phyloP scores from a whole-genome alignment of 2,329 filamentous ascomycete species.

The Stylonectria norvegica region DNA sequence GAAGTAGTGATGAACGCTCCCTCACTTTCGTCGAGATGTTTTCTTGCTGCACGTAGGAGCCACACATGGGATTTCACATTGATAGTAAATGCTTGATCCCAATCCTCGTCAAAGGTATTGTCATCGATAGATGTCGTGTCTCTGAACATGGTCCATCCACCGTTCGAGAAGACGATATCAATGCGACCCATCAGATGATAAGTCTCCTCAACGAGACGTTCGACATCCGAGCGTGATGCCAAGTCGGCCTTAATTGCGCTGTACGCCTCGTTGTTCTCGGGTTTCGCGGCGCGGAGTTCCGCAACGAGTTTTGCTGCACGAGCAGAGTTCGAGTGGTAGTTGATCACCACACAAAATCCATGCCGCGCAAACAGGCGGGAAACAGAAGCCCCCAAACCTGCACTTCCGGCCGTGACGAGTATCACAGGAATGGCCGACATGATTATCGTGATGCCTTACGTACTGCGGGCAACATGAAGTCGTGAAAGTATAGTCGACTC shows the following conservation, averaged over 20 bases:
- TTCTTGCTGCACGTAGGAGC: slow-evolving; percentile 52
- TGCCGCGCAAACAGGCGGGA: slow-evolving; percentile 63
- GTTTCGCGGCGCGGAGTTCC: slow-evolving; percentile 49
- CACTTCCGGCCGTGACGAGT: slow-evolving; percentile 47
- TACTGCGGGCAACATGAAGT: too few species aligned
- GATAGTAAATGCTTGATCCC: slow-evolving; percentile 55
- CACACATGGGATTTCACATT: slow-evolving; percentile 61
- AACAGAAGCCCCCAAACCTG: slow-evolving; percentile 68
- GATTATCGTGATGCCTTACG: neutral
- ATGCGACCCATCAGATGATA: slow-evolving; percentile 56
- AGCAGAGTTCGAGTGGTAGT: slow-evolving; percentile 61
- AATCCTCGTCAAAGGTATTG: slow-evolving; percentile 53
- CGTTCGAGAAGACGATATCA: slow-evolving; percentile 74
- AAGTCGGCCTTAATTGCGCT: slow-evolving; percentile 63
- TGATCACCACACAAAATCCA: slow-evolving; percentile 67
- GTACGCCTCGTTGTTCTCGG: slow-evolving; percentile 7
- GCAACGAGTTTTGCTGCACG: slow-evolving; percentile 56
- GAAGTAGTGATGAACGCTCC: slow-evolving; percentile 62
- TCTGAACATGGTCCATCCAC: slow-evolving; percentile 50
- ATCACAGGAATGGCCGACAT: neutral
- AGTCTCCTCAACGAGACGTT: slow-evolving; percentile 55
- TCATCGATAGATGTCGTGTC: slow-evolving; percentile 46
- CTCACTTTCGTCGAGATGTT: slow-evolving; percentile 50
- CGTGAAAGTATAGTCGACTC: too few species aligned
- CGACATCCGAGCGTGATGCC: slow-evolving; percentile 55